These are phyloP conservation scores for Eutypa lata DNA, from an alignment of 2,329 filamentous ascomycete species.

Conservation along the genomic window DNA sequence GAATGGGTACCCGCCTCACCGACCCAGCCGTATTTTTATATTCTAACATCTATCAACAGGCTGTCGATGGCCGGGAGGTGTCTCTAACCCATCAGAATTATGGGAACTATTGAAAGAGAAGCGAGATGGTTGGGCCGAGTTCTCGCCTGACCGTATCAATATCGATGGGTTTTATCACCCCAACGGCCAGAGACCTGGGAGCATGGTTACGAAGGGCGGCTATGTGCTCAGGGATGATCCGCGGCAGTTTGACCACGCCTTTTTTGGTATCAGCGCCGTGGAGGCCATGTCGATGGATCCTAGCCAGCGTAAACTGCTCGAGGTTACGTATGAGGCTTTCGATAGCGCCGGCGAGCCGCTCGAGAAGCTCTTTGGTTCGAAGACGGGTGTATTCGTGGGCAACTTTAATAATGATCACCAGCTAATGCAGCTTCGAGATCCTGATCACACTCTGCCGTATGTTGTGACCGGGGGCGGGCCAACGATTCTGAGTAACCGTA, in stretches of 20 bases:
- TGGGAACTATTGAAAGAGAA: conserved; percentile 8
- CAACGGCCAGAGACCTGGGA: conserved; percentile 3
- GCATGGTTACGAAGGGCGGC: conserved; percentile 6
- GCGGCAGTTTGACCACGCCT: conserved; percentile 31
- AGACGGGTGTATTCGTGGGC: conserved; percentile 27
- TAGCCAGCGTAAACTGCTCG: conserved; percentile 30
- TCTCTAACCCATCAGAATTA: conserved; percentile 5
- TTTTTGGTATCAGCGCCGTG: conserved; percentile 31
- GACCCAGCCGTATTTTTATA: not conserved
- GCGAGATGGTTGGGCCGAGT: conserved; percentile 6
- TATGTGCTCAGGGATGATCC: conserved; percentile 28
- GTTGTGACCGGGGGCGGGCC: not conserved
- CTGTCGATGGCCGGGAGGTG: conserved; percentile 10
- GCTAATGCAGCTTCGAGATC: conserved; percentile 14
- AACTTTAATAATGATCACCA: conserved; percentile 23
- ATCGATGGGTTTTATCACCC: conserved; percentile 6
- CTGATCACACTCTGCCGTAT: conserved; percentile 13
- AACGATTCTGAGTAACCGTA: not conserved
- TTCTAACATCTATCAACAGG: conserved; percentile 4
- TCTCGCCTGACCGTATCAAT: conserved; percentile 4
- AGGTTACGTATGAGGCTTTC: conserved; percentile 29
- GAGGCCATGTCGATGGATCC: conserved; percentile 34
- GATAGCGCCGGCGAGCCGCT: conserved; percentile 26
- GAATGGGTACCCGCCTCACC: conserved; percentile 11
- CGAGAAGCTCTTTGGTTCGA: conserved; percentile 12